These are phyloP conservation scores for Leptographium lundbergii DNA, from an alignment of 2,329 filamentous ascomycete genomes.

Conservation along the genomic window DNA sequence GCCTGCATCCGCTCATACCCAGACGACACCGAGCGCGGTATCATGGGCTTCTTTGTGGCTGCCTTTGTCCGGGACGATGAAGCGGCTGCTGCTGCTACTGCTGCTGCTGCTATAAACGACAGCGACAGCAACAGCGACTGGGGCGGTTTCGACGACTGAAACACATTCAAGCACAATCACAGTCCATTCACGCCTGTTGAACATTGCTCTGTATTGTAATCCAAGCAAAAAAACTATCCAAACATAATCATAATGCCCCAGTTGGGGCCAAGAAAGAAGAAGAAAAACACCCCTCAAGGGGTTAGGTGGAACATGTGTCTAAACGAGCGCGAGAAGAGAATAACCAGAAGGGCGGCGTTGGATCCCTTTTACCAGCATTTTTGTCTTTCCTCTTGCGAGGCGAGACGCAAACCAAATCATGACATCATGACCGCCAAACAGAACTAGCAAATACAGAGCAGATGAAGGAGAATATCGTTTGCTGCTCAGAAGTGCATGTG, in stretches of 20 bases:
- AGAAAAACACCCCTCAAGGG: too few species aligned
- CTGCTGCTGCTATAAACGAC: background rate
- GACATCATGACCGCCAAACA: background rate
- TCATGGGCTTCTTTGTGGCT: constrained; percentile 95
- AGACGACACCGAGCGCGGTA: constrained; percentile 59
- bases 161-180: background rate
- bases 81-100: background rate
- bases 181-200: background rate
- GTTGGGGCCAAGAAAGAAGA: too few species aligned
- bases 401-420: background rate
- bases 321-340: background rate
- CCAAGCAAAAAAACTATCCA: background rate
- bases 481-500: background rate
- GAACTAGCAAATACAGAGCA: background rate
- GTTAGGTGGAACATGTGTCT: too few species aligned
- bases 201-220: background rate
- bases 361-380: background rate
- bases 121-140: constrained; percentile 7
- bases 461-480: background rate
- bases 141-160: constrained; percentile 13
- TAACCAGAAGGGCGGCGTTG: background rate
- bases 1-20: constrained; percentile 74
- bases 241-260: background rate
- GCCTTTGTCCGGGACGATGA: constrained; percentile 55
- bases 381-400: background rate